Percentiles rank a stretch among this genome's conserved stretches.
phyloP scores from a whole-genome alignment of 2,329 filamentous ascomycete species.

The Exophiala sp. region DNA sequence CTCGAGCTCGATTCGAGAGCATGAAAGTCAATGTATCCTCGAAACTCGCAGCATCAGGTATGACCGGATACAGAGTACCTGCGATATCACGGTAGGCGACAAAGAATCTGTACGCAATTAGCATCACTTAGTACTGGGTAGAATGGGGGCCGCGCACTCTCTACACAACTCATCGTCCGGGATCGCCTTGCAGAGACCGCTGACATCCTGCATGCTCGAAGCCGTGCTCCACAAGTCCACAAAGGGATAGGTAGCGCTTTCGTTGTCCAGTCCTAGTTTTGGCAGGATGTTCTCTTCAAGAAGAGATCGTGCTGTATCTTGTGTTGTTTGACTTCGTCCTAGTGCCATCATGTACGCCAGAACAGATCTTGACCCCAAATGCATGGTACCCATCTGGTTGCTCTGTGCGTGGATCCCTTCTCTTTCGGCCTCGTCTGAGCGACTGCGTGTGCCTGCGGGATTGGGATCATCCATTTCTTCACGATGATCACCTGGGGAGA shows the following conservation, averaged over 20 bases:
- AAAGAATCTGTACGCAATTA: conserved; percentile 46
- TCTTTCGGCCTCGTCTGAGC: conserved; percentile 32
- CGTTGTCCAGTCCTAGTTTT: conserved; percentile 61
- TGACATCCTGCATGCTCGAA: conserved; percentile 55
- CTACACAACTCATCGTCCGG: conserved; percentile 58
- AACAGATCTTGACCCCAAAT: conserved; percentile 60
- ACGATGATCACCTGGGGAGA: conserved; percentile 8
- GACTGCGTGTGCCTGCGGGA: conserved; percentile 15
- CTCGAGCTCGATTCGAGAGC: conserved; percentile 51
- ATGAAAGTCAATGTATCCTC: conserved; percentile 54
- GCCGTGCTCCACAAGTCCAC: conserved; percentile 63
- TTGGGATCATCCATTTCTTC: conserved; percentile 13
- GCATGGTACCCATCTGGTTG: conserved; percentile 58
- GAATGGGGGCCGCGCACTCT: conserved; percentile 36
- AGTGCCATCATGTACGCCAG: conserved; percentile 58
- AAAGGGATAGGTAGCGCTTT: conserved; percentile 63
- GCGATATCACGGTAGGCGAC: conserved; percentile 57
- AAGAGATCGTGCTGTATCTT: conserved; percentile 49
- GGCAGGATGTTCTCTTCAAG: conserved; percentile 60
- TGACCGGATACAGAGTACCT: conserved; percentile 59
- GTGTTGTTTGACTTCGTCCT: conserved; percentile 48
- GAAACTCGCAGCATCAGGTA: conserved; percentile 55
- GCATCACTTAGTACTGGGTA: neutral
- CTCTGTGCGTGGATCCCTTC: conserved; percentile 61
- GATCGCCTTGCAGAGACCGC: conserved; percentile 57